These are phyloP conservation scores for Diophrys sp. DNA, from an alignment of 73 alveolate genomes.

Conservation along the genomic window DNA sequence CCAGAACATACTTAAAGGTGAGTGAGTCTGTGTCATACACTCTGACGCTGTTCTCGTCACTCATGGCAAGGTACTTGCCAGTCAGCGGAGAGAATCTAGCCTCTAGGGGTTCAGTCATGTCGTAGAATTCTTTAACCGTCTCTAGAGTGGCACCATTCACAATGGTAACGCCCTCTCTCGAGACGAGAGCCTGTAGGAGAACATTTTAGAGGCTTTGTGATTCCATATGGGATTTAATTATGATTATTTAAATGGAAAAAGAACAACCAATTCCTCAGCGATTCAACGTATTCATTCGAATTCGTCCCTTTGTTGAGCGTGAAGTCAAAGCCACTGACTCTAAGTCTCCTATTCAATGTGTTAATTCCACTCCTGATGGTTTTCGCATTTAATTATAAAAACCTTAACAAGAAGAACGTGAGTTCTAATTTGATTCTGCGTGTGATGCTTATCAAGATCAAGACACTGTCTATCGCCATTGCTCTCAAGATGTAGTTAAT, in stretches of 20 bases:
- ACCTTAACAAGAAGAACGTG: conserved; percentile 44
- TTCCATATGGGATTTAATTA: background rate
- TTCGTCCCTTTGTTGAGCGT: conserved; percentile 50
- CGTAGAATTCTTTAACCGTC: background rate
- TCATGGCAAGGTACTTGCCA: background rate
- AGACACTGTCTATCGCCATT: conserved; percentile 10
- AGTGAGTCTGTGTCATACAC: background rate
- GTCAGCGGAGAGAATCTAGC: conserved; percentile 6
- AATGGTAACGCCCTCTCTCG: conserved; percentile 11
- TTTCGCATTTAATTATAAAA: conserved; percentile 7
- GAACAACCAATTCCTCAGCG: too few relatives aligned
- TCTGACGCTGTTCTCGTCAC: background rate
- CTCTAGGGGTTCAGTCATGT: conserved; percentile 3
- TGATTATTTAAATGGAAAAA: too few relatives aligned
- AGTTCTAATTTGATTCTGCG: conserved; percentile 48
- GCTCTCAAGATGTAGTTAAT: conserved; percentile 53
- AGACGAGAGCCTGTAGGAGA: background rate
- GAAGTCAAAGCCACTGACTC: conserved; percentile 35
- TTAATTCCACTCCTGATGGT: conserved; percentile 26
- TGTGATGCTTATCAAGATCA: conserved; percentile 33
- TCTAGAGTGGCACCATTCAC: conserved; percentile 16
- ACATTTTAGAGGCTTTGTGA: background rate
- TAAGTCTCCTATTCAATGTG: conserved; percentile 19
- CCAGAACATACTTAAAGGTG: background rate
- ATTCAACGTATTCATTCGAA: conserved; percentile 35